These are phyloP conservation scores for Hymenoscyphus linearis DNA, from an alignment of 2,329 filamentous ascomycete genomes.

Conservation along the genomic window DNA sequence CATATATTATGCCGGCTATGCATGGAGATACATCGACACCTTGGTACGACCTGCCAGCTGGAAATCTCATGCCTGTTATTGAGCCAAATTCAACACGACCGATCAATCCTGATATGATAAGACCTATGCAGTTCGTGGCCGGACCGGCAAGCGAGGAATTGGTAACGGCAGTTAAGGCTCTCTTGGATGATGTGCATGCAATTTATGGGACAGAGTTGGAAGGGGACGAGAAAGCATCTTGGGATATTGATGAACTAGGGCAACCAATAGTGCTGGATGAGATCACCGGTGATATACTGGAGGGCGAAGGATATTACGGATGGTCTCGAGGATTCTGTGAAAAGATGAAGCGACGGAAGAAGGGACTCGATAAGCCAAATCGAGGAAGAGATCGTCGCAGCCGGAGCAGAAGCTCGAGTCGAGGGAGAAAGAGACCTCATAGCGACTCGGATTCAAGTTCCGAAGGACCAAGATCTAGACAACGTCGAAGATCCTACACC, in stretches of 20 bases:
- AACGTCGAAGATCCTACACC: conserved; percentile 28
- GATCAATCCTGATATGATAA: conserved; percentile 66
- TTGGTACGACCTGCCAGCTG: conserved; percentile 79
- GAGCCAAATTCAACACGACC: conserved; percentile 69
- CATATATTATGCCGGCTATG: conserved; percentile 66
- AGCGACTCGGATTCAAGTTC: conserved; percentile 27
- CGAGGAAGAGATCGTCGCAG: conserved; percentile 11
- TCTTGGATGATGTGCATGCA: conserved; percentile 64
- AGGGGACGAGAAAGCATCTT: conserved; percentile 43
- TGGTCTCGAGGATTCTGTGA: conserved; percentile 79
- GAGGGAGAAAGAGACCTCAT: conserved; percentile 24
- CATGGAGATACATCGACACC: conserved; percentile 70
- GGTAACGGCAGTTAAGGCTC: conserved; percentile 60
- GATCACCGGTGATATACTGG: conserved; percentile 54
- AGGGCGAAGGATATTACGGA: conserved; percentile 76
- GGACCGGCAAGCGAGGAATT: conserved; percentile 65
- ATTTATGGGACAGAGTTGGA: conserved; percentile 53
- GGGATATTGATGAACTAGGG: conserved; percentile 72
- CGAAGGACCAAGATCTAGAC: conserved; percentile 16
- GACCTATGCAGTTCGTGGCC: conserved; percentile 63
- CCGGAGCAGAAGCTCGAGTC: conserved; percentile 25
- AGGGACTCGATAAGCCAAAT: conserved; percentile 18
- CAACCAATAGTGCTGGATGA: conserved; percentile 62
- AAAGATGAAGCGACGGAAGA: conserved; percentile 62
- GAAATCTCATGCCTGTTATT: conserved; percentile 74